Percentiles rank a stretch among this genome's conserved stretches.
Conservation (phyloP, 1,284 basidiomycete genomes). For the Pseudozyma sp. region DNA sequence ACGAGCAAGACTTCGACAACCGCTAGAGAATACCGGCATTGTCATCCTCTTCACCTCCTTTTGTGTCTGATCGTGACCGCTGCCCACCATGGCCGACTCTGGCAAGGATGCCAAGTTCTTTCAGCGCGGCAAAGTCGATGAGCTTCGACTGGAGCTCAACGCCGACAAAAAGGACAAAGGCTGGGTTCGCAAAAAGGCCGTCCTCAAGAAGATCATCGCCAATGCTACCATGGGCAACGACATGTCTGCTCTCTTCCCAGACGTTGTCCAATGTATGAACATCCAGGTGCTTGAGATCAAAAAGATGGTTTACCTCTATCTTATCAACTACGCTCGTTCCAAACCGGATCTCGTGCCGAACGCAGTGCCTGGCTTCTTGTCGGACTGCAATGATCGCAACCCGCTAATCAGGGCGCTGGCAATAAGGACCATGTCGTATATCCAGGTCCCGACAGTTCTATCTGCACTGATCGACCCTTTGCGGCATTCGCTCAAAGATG, state of each 20-base stretch:
- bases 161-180: conserved; percentile 68
- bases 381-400: conserved; percentile 90
- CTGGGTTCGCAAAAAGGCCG: conserved; percentile 62
- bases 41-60: neutral
- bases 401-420: conserved; percentile 91
- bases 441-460: conserved; percentile 74
- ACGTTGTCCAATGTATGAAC: conserved; percentile 84
- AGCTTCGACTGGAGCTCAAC: conserved; percentile 65
- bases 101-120: conserved; percentile 68
- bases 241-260: conserved; percentile 89
- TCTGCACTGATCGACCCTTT: conserved; percentile 85
- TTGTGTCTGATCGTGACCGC: neutral
- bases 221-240: conserved; percentile 73
- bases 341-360: conserved; percentile 88
- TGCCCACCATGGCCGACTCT: conserved; percentile 54
- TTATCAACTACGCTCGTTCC: conserved; percentile 88
- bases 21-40: no score
- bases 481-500: conserved; percentile 86
- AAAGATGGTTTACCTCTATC: conserved; percentile 82
- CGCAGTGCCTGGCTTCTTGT: conserved; percentile 88
- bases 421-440: conserved; percentile 95
- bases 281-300: conserved; percentile 95
- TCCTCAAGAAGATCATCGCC: conserved; percentile 68
- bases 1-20: no score
- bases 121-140: conserved; percentile 65